Evolutionary conservation across 768 basidiomycete species (phyloP).

Genomic region (Mycena alexandri): DNA sequence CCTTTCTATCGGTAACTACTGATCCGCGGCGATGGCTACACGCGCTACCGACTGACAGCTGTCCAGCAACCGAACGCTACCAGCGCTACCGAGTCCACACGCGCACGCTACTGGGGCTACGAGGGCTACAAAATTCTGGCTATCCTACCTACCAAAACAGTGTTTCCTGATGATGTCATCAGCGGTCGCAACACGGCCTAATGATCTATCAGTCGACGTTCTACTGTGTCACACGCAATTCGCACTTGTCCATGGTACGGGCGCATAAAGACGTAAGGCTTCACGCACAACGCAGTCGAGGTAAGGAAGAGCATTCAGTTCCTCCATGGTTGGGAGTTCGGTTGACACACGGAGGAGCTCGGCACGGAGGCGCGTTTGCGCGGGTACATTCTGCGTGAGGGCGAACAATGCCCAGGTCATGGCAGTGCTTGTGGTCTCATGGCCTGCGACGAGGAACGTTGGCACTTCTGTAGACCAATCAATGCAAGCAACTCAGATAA

Average conservation of each 20-base stretch:
- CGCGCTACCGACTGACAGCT: too few relatives aligned
- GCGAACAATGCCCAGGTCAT: constrained; percentile 72
- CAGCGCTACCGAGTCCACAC: too few relatives aligned
- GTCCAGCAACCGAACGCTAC: too few relatives aligned
- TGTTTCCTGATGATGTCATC: not conserved
- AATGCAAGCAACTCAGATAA: too few relatives aligned
- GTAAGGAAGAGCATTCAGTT: constrained; percentile 73
- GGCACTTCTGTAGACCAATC: constrained; percentile 63
- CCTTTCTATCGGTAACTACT: too few relatives aligned
- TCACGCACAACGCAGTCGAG: constrained; percentile 59
- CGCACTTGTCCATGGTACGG: not conserved
- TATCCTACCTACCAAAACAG: too few relatives aligned
- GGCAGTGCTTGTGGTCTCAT: constrained; percentile 67
- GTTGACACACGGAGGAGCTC: constrained; percentile 66
- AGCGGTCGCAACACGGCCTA: too few relatives aligned
- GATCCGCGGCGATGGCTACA: too few relatives aligned
- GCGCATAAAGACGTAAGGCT: constrained; percentile 13
- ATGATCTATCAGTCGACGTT: too few relatives aligned
- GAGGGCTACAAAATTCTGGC: too few relatives aligned
- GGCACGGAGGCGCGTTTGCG: constrained; percentile 68
- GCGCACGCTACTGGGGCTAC: too few relatives aligned
- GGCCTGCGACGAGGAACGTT: constrained; percentile 71
- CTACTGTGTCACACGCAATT: too few relatives aligned
- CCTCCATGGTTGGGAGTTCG: constrained; percentile 76
- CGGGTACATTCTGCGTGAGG: constrained; percentile 59